phyloP scores from a whole-genome alignment of 148 eudicot genomes.

The Chenopodium album region DNA sequence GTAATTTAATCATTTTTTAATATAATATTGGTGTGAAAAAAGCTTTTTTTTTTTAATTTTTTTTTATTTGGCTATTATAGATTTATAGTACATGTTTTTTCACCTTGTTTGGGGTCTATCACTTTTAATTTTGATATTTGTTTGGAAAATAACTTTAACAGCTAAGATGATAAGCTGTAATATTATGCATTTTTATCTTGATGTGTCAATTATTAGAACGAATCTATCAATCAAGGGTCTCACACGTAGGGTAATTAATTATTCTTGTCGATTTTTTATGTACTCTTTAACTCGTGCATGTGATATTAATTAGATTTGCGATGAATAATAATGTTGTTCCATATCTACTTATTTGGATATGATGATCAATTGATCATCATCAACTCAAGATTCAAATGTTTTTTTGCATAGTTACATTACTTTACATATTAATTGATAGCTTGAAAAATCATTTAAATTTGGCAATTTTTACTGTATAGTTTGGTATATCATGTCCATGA shows the following conservation, averaged over 20 bases:
- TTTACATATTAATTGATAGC: too few relatives aligned
- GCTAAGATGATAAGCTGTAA: slow-evolving; percentile 3
- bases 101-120: slow-evolving; percentile 17
- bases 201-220: slow-evolving; percentile 11
- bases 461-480: too few relatives aligned
- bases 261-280: neutral
- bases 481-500: too few relatives aligned
- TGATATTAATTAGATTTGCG: neutral
- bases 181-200: slow-evolving; percentile 2
- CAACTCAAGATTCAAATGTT: neutral
- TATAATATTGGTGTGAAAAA: neutral
- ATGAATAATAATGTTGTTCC: too few relatives aligned
- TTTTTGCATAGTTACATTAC: too few relatives aligned
- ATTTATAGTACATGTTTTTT: neutral
- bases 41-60: neutral
- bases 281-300: slow-evolving; percentile 17
- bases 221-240: slow-evolving; percentile 5
- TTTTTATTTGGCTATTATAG: neutral
- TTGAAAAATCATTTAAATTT: too few relatives aligned
- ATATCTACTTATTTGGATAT: neutral
- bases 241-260: neutral
- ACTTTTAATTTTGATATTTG: slow-evolving; percentile 8
- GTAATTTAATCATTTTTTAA: too few relatives aligned
- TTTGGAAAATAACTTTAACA: slow-evolving; percentile 8
- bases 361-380: too few relatives aligned